Percentiles rank a stretch among this genome's conserved stretches.
Conservation (phyloP, 805 yeast species). For the Candida sonorensis region DNA sequence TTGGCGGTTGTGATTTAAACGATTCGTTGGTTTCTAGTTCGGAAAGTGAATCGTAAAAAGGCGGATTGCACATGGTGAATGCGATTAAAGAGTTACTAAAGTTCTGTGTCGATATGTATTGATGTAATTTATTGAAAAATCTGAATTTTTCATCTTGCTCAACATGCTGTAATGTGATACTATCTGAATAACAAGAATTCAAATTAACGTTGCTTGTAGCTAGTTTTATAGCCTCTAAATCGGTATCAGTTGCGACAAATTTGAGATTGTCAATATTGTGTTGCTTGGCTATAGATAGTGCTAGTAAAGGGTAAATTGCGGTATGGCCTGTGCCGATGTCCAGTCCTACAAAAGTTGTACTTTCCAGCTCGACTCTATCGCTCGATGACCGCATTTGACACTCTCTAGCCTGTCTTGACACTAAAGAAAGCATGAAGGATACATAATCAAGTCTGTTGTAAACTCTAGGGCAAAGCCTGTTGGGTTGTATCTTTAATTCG, state of each 20-base stretch:
- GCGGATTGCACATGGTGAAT: constrained; percentile 47
- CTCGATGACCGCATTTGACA: no score
- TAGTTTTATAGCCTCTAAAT: constrained; percentile 23
- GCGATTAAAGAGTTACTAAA: constrained; percentile 3
- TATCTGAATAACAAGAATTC: constrained; percentile 15
- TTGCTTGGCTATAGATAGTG: constrained; percentile 12
- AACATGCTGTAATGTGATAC: no score
- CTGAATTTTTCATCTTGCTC: no score
- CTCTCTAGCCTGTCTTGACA: no score
- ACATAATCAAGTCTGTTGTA: constrained; percentile 26
- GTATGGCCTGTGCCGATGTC: constrained; percentile 47
- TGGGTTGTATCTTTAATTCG: constrained; percentile 8
- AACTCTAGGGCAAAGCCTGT: constrained; percentile 27
- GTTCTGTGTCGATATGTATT: no score
- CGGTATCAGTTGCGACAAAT: constrained; percentile 38
- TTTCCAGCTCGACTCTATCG: background rate
- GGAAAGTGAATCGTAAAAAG: constrained; percentile 34
- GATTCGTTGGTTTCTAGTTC: constrained; percentile 24
- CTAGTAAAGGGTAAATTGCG: constrained; percentile 41
- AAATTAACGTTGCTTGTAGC: constrained; percentile 22
- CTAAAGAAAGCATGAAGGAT: constrained; percentile 12
- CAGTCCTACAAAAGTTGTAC: constrained; percentile 17
- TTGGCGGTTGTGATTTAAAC: constrained; percentile 17
- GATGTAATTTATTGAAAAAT: no score
- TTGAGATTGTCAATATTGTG: constrained; percentile 11